Evolutionary conservation across 345 rosid species (phyloP), one percentile per base, ranked within the genome.

Genomic region (Euphorbia tirucalli): DNA sequence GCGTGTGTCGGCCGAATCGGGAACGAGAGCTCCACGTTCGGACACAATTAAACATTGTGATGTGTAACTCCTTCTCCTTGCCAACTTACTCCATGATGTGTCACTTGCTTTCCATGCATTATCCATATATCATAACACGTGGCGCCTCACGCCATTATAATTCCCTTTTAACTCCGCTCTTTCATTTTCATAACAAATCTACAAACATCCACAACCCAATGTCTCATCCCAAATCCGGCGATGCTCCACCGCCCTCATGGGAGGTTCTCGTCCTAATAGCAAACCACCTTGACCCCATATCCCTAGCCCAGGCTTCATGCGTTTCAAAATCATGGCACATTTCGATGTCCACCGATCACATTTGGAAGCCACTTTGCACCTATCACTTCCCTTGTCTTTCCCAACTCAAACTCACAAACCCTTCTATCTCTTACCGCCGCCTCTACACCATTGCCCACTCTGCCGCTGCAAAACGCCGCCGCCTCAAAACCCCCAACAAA

Each of bases 251-350:
- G 0, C 81, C 83, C 0, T 69, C 82, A 4, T 87, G 84, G 85
- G 85, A 85, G 50, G 81, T 74, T 61, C 76, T 83, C 10, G 27
- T 60, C 48, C 79, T 84, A 21, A 72, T 82, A 28, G 74, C 85
- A 25, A 56, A 72, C 49, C 56, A 71, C 70, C 85, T 87, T 19
- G 87, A 85, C 66, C 83, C 83, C 18, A 79, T 72, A 76, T 57
- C 79, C 61, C 69, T 84, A 31, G 89, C 85, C 61, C 25, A 71
- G 4, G 86, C 87, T 56, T 80, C 86, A 4, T 87, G 85, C 18
- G 87, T 85, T 22, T 82, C 82, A 56, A 80, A 61, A 31, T 66
- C 79, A 27, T 85, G 87, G 88, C 49, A 30, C 65, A 4, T 56
- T 27, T 74, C 81, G 58, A 78, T 83, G 84, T 82, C 88, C 11